Evolutionary conservation across 2,329 filamentous ascomycete species (phyloP).

Genomic region (Exophiala viscosa): DNA sequence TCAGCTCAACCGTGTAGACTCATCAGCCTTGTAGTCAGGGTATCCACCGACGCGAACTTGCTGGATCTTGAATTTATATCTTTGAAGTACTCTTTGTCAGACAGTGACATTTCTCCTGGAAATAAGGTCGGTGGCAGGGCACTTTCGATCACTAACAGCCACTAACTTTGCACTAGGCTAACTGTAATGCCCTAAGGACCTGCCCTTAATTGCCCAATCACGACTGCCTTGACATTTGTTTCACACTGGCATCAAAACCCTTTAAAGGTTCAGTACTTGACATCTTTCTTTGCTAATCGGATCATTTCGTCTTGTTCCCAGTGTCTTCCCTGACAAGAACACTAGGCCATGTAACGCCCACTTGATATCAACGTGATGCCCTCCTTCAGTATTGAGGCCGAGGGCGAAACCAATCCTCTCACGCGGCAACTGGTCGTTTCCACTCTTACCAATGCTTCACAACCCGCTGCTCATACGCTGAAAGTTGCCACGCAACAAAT

Average conservation of each 20-base stretch:
- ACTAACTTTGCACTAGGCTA: not conserved
- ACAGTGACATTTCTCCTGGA: too few species aligned
- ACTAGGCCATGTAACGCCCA: too few species aligned
- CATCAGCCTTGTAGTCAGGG: too few species aligned
- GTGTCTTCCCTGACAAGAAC: too few species aligned
- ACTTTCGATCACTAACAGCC: not conserved
- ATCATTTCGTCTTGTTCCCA: too few species aligned
- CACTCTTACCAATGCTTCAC: conserved; percentile 60
- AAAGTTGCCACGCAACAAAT: conserved; percentile 66
- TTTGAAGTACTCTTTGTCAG: too few species aligned
- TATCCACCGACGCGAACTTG: too few species aligned
- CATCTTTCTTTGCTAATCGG: not conserved
- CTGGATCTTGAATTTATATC: too few species aligned
- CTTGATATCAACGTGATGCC: conserved; percentile 19
- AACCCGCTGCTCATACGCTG: conserved; percentile 43
- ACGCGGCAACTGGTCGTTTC: conserved; percentile 61
- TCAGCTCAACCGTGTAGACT: not conserved
- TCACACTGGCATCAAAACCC: not conserved
- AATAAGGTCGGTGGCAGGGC: not conserved
- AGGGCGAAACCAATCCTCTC: conserved; percentile 72
- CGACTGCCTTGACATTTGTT: not conserved
- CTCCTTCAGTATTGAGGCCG: conserved; percentile 28
- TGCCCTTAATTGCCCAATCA: not conserved
- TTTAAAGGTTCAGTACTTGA: not conserved
- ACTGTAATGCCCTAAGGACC: not conserved